Base-by-base conservation (phyloP, 2,329 filamentous ascomycete genomes). In the Fusarium globosum region DNA sequence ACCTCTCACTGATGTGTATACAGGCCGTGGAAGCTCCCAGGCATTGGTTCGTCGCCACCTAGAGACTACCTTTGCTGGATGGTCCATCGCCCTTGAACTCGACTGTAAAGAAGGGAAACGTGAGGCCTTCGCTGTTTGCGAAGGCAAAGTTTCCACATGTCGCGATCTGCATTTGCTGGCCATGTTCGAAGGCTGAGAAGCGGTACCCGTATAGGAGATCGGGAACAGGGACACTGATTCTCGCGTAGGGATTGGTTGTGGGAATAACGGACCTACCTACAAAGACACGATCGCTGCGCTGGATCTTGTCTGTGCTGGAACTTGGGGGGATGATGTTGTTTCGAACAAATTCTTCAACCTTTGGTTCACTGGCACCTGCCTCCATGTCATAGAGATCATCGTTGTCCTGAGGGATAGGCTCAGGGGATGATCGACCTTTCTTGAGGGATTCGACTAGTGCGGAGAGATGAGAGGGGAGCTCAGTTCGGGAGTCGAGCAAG, bases 41-140 rank as follows among this genome's bases (percentile, higher is more conserved):
- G 64, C 80, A 82, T 72, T 83, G 78, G 63, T 84, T 84, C 7
- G 79, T 81, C 15, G 80, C 80, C 7, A 79, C 80, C 79, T 51
- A 58, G 38, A 72, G 42, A 65, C 69, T 69, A 35, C 65, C 53
- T 1, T 65, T 59, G 42, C 68, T 69, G 2, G 53, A 69, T 18
- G 65, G 69, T 7, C 69, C 56, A 21, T 68, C 64, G 2, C 68
- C 63, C 49, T 64, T 64, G 30, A 64, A 45, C 33, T 71, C 49
- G 12, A 57, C 7, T 16, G 39, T 10, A 2, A 68, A 39, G 21
- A 70, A 71, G 5, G 68, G 61, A 1, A 38, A 42, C 4, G 45
- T 20, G 15, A 70, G 20, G 1, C 55, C 68, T 4, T 71, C 55
- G 7, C 18, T 48, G 39, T 65, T 71, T 13, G 51, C 41, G 9